These are phyloP conservation scores for Debaryomyces fabryi DNA, from an alignment of 1,139 yeast species.

Conservation along the genomic window DNA sequence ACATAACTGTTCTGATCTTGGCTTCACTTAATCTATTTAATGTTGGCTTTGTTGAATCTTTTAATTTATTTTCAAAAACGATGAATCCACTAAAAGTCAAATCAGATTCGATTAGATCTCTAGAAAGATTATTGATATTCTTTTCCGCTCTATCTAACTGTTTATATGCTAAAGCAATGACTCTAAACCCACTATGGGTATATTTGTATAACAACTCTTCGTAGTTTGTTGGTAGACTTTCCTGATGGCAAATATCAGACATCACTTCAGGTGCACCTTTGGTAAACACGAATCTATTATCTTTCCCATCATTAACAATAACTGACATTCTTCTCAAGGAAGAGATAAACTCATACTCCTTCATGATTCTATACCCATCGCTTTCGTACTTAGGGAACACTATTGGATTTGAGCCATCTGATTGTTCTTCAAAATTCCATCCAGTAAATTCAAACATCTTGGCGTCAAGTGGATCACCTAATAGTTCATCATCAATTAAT, in stretches of 20 bases:
- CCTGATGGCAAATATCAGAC: conserved; percentile 70
- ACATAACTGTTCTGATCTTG: conserved; percentile 83
- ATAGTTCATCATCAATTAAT: conserved; percentile 70
- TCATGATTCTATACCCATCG: conserved; percentile 55
- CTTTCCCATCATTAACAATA: conserved; percentile 48
- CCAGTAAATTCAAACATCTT: conserved; percentile 91
- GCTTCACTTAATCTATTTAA: conserved; percentile 63
- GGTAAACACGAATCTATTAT: conserved; percentile 56
- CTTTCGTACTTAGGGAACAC: conserved; percentile 30
- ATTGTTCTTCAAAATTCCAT: conserved; percentile 75
- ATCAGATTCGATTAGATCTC: conserved; percentile 69
- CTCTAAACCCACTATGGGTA: conserved; percentile 92
- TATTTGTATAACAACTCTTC: conserved; percentile 76
- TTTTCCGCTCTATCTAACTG: conserved; percentile 18
- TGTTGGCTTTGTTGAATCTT: conserved; percentile 65
- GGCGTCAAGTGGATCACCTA: conserved; percentile 92
- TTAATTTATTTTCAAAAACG: conserved; percentile 87
- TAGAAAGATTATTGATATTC: conserved; percentile 13
- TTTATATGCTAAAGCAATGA: conserved; percentile 90
- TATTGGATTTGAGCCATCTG: conserved; percentile 26
- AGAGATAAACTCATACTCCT: conserved; percentile 84
- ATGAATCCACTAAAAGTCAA: conserved; percentile 84
- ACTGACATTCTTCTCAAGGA: conserved; percentile 91
- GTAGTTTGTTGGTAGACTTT: conserved; percentile 72
- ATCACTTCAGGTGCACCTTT: conserved; percentile 99